Evolutionary conservation across 2,329 filamentous ascomycete genomes (phyloP), one percentile per base, ranked within the genome.

Genomic region (Penicillium italicum): DNA sequence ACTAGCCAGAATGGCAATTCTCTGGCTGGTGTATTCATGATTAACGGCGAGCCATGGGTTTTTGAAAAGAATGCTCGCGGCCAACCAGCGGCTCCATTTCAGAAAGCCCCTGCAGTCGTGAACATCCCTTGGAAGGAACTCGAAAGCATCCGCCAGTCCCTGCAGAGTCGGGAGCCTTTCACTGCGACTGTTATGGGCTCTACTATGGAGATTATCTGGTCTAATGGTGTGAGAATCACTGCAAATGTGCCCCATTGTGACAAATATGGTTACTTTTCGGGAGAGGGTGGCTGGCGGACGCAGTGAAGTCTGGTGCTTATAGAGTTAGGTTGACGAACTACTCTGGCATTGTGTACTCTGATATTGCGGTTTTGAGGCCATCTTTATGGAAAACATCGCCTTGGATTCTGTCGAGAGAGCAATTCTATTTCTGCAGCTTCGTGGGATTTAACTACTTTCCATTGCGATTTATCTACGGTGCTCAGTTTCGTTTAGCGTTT

Each of bases 81-180:
- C 6, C n/a, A 44, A 50, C 38, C 47, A 3, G 53, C 53, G 8
- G 34, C 20, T 18, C 9, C 53, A 5, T 51, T 55, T n/a, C 53
- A 55, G 40, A 26, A 24, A 11, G 53, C 53, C 10, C 53, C 53
- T 10, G 53, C 53, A 16, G 53, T 55, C 20, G 53, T 55, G 12
- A 51, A 55, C 40, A 55, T 55, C 11, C 53, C 53, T 14, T 55
- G 53, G 53, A 55, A 51, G 22, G 53, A 55, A 26, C 33, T 55
- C 9, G 53, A 41, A 28, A 55, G 33, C 18, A 51, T 55, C 33
- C 47, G 47, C 3, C 34, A 50, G 22, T 55, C 47, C 6, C 28
- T 55, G 0, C 47, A 36, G 14, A 34, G 11, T 11, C 40, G 53
- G 11, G 53, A 55, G 26, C 53, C 53, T 11, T 55, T 55, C 22